Base-by-base conservation (phyloP, 2,329 filamentous ascomycete species). In the Clonostachys solani region DNA sequence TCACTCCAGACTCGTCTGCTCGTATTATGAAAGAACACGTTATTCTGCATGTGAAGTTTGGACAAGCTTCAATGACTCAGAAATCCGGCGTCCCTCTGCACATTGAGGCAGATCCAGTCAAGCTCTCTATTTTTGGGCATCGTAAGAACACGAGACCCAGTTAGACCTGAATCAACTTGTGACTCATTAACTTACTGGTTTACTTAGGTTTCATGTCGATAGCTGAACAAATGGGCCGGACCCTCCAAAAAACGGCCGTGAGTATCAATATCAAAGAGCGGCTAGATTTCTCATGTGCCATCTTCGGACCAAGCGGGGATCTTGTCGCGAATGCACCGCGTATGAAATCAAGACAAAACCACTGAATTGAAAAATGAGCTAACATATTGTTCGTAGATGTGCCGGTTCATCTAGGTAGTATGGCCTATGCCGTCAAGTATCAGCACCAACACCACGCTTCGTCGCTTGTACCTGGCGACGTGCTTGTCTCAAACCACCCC, bases 201-300 rank as follows among this genome's bases (percentile, higher is more conserved):
- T n/a, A n/a, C n/a, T n/a, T n/a, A n/a, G n/a, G n/a, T n/a, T 91
- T 91, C 66, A 91, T 91, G 87, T 83, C 84, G 2, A 88, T 91
- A 47, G 87, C 87, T 1, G 87, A 92, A 60, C 86, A 91, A 58
- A 91, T 91, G 87, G 86, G 87, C 0, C 75, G 84, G 40, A 84
- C 85, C 3, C 64, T 91, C 44, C 86, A 91, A 56, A 90, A 90
- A 68, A 90, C 86, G 0, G 83, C 81, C 53, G 83, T 90, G 17
- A 86, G 80, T 38, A 87, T 83, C 0, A 91, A 90, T 55, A 86
- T 91, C 62, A 86, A 92, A 55, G 87, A 92, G 57, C 76, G 87
- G 15, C 72, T 92, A 0, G 87, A 92, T 54, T 92, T 89, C 58
- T 89, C 84, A 0, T 92, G 87, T 48, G 87, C 87, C 2, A 67